Percentiles rank a stretch among this genome's conserved stretches.
Conservation (phyloP, 164 flowering plant genomes). For the Malania oleifera region DNA sequence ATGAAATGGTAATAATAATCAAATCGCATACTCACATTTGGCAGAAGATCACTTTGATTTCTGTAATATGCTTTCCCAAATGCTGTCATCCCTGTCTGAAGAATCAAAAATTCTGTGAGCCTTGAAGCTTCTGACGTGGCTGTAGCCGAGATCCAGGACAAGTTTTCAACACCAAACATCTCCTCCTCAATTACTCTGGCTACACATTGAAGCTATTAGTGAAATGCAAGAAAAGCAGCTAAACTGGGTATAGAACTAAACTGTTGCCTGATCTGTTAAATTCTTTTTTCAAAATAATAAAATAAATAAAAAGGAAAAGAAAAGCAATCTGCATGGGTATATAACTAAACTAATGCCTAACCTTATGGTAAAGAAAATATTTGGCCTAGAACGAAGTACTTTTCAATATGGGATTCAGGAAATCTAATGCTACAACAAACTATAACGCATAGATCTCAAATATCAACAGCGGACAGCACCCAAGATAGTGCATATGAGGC, state of each 20-base stretch:
- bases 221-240: background rate
- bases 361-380: too few species aligned
- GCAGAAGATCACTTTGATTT: constrained; percentile 74
- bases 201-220: constrained; percentile 25
- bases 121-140: constrained; percentile 77
- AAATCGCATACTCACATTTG: constrained; percentile 50
- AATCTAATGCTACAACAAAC: too few species aligned
- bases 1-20: background rate
- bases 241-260: background rate
- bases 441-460: too few species aligned
- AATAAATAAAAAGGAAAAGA: too few species aligned
- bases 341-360: too few species aligned
- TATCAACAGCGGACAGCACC: too few species aligned
- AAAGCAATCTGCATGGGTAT: too few species aligned
- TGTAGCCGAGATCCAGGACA: constrained; percentile 92
- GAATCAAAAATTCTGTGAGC: constrained; percentile 66
- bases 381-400: too few species aligned
- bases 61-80: constrained; percentile 88
- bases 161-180: constrained; percentile 86
- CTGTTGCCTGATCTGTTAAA: too few species aligned
- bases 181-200: constrained; percentile 97
- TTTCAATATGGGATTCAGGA: too few species aligned
- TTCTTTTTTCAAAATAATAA: too few species aligned
- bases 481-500: too few species aligned
- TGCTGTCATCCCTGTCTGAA: constrained; percentile 96